phyloP scores from a whole-genome alignment of 805 yeast species.

The Candida rishiriensis region DNA sequence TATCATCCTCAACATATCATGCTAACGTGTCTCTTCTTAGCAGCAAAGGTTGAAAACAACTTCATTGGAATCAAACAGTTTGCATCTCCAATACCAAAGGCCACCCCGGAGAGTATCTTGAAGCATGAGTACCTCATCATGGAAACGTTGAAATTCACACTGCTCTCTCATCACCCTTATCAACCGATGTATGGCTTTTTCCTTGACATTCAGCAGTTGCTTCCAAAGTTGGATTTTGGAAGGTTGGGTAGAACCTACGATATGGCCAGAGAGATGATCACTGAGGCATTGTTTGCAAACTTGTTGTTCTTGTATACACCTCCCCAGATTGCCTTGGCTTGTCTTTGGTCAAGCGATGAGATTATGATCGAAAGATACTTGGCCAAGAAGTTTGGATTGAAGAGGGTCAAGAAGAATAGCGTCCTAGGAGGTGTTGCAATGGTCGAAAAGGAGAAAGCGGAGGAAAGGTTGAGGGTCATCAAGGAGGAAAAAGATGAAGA shows the following conservation, averaged over 20 bases:
- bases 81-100: conserved; percentile 62
- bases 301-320: conserved; percentile 79
- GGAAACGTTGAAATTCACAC: conserved; percentile 70
- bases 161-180: conserved; percentile 84
- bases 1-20: conserved; percentile 80
- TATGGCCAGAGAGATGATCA: conserved; percentile 57
- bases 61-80: conserved; percentile 83
- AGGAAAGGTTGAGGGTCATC: conserved; percentile 1
- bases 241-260: conserved; percentile 69
- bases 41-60: conserved; percentile 89
- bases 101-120: conserved; percentile 62
- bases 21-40: conserved; percentile 78
- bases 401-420: conserved; percentile 16
- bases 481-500: conserved; percentile 11
- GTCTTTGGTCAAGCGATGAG: conserved; percentile 64
- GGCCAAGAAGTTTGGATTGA: conserved; percentile 50
- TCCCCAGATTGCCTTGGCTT: conserved; percentile 92
- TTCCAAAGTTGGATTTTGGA: conserved; percentile 46
- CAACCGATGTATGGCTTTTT: conserved; percentile 92
- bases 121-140: conserved; percentile 76
- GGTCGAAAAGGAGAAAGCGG: conserved; percentile 10
- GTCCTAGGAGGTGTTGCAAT: conserved; percentile 7
- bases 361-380: conserved; percentile 64
- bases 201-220: conserved; percentile 72
- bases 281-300: conserved; percentile 71